Percentiles rank a stretch among this genome's conserved stretches.
phyloP scores from a whole-genome alignment of 805 yeast genomes.

The Saccharomyces cerevisiae region DNA sequence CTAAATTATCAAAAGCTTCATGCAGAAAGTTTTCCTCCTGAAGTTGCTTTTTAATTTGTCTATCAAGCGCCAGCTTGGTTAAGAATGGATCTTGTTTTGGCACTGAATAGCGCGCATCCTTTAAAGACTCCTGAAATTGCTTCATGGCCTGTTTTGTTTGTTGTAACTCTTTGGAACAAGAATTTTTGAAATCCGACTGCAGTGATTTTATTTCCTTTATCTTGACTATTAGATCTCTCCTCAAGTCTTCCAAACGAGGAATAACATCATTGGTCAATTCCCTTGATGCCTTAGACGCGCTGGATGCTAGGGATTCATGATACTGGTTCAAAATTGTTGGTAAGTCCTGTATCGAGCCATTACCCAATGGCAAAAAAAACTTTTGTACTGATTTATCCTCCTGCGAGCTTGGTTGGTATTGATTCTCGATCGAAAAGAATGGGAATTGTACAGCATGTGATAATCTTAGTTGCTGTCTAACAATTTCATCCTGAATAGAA shows the following conservation, averaged over 20 bases:
- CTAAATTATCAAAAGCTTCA: conserved; percentile 82
- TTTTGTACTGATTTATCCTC: conserved; percentile 26
- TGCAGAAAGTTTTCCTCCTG: conserved; percentile 79
- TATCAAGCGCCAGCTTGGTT: conserved; percentile 61
- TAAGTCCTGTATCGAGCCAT: conserved; percentile 73
- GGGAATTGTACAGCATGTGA: conserved; percentile 63
- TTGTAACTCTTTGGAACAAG: conserved; percentile 58
- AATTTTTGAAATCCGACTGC: conserved; percentile 77
- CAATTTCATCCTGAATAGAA: conserved; percentile 79
- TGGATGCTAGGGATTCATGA: conserved; percentile 51
- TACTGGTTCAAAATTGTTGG: conserved; percentile 62
- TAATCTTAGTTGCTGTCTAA: conserved; percentile 71
- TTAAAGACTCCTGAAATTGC: conserved; percentile 53
- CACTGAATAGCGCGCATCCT: conserved; percentile 43
- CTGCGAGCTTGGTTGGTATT: conserved; percentile 20
- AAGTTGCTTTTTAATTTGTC: conserved; percentile 68
- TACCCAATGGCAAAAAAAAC: conserved; percentile 70
- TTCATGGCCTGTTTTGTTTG: conserved; percentile 52
- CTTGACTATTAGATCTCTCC: conserved; percentile 70
- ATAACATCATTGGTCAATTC: conserved; percentile 55
- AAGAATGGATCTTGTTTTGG: conserved; percentile 72
- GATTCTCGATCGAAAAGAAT: conserved; percentile 25
- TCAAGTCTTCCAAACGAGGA: conserved; percentile 59
- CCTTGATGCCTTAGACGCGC: conserved; percentile 50
- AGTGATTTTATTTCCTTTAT: conserved; percentile 80